Base-by-base conservation (phyloP, 1,284 basidiomycete species). In the Polyporus tsugae region DNA sequence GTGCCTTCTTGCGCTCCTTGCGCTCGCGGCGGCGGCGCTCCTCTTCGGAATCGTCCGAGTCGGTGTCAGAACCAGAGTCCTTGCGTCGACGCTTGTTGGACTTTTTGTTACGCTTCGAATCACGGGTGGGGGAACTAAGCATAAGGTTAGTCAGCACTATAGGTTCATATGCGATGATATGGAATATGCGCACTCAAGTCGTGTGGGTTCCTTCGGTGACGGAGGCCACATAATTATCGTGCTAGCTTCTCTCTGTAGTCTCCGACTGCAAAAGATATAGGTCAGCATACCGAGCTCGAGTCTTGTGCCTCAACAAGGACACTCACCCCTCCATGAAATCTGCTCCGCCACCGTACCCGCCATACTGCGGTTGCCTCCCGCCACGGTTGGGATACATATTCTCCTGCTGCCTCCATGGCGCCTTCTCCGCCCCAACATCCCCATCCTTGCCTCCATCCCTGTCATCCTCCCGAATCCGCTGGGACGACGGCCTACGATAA, bases 171-270 rank as follows among this genome's bases (percentile, higher is more conserved):
- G 33, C 36, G 19, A 25, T 29, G 33, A 3, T 49, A 4, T 46
- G 60, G 53, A 52, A 39, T 41, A 49, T 15, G 84, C 91, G 62
- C 81, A 94, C 92, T 87, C 72, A 65, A 82, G 79, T 36, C 88
- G 84, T 62, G 84, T 80, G 63, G 88, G 87, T 35, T 85, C 87
- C 73, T 92, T 91, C 0, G 96, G 96, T 4, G 95, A 97, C 1
- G 89, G 80, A 0, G 96, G 96, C 96, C 96, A 98, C 61, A 96
- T 86, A 72, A 87, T 87, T 2, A 93, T 78, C 6, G 85, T 85
- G 13, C 82, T 89, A 2, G 77, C 83, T 70, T 92, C 91, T 63
- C 96, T 84, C 77, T 95, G 89, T 67, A 85, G 78, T 63, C 94
- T 85, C 33, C 96, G 95, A 75, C 96, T 97, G 66, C 33, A 73